Conservation (phyloP, 148 eudicot species). For the Agrostemma githago region DNA sequence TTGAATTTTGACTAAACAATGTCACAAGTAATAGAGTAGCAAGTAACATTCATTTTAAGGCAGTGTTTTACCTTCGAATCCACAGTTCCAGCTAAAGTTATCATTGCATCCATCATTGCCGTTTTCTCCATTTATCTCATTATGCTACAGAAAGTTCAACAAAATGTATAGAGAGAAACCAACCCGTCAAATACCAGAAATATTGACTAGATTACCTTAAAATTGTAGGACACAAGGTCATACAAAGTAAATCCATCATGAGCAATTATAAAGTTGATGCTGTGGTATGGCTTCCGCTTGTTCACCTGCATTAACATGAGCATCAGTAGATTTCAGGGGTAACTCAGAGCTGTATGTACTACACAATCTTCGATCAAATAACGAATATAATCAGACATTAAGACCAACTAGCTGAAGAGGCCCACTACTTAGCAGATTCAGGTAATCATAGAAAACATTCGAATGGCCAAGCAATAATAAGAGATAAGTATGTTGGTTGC, state of each 20-base stretch:
- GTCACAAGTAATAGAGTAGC: not conserved
- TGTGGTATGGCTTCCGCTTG: slow-evolving; percentile 83
- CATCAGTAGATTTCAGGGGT: slow-evolving; percentile 1
- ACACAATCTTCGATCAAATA: not conserved
- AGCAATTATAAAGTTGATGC: slow-evolving; percentile 89
- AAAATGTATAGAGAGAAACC: not conserved
- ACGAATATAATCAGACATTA: not conserved
- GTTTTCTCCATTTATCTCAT: slow-evolving; percentile 87
- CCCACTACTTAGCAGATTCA: not conserved
- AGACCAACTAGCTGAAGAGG: not conserved
- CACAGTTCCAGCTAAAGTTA: slow-evolving; percentile 96
- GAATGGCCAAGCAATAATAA: not conserved
- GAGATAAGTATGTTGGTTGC: not conserved
- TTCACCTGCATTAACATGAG: slow-evolving; percentile 53
- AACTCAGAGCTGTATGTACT: slow-evolving; percentile 6
- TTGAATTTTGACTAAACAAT: no score
- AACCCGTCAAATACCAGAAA: not conserved
- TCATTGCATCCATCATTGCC: slow-evolving; percentile 98
- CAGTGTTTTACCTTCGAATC: slow-evolving; percentile 63
- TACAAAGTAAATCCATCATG: slow-evolving; percentile 96
- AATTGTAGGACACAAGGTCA: slow-evolving; percentile 94
- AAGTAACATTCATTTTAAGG: not conserved
- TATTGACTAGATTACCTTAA: slow-evolving; percentile 46
- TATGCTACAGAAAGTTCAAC: slow-evolving; percentile 49
- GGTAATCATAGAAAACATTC: slow-evolving; percentile 8